Evolutionary conservation across 192 early-diverging fungal species (phyloP).

Genomic region (Irineochytrium annulatum): DNA sequence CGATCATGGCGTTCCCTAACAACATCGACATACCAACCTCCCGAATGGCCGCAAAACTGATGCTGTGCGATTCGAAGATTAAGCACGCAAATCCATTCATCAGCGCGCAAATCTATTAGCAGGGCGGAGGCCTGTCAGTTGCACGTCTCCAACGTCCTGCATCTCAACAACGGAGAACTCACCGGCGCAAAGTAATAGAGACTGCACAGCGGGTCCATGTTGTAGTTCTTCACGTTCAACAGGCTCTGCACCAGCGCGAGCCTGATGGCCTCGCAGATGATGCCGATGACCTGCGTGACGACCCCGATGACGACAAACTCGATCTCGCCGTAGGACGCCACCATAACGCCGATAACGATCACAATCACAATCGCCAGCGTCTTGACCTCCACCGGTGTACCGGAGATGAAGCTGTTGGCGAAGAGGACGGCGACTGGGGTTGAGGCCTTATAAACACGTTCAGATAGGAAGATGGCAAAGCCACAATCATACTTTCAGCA

Average conservation of each 20-base stretch:
- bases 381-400: conserved; percentile 1
- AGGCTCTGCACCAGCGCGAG: conserved; percentile 33
- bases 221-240: conserved; percentile 21
- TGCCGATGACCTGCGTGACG: conserved; percentile 21
- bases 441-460: conserved; percentile 17
- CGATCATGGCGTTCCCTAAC: conserved; percentile 24
- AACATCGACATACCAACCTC: conserved; percentile 14
- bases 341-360: conserved; percentile 29
- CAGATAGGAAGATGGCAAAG: not conserved
- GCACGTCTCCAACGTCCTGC: not conserved
- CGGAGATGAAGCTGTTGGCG: conserved; percentile 6
- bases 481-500: conserved; percentile 28
- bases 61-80: conserved; percentile 12
- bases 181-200: conserved; percentile 39
- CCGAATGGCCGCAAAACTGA: not conserved
- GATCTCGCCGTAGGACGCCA: conserved; percentile 33
- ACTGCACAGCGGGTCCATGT: conserved; percentile 32
- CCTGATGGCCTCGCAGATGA: conserved; percentile 22
- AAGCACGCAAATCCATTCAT: conserved; percentile 30
- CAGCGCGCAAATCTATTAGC: conserved; percentile 30
- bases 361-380: conserved; percentile 18
- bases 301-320: conserved; percentile 27
- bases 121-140: too few species aligned
- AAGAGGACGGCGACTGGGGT: conserved; percentile 33
- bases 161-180: conserved; percentile 10